Evolutionary conservation across 495 filamentous ascomycete species (phyloP).

Genomic region (Hyphodiscus hymeniophilus): DNA sequence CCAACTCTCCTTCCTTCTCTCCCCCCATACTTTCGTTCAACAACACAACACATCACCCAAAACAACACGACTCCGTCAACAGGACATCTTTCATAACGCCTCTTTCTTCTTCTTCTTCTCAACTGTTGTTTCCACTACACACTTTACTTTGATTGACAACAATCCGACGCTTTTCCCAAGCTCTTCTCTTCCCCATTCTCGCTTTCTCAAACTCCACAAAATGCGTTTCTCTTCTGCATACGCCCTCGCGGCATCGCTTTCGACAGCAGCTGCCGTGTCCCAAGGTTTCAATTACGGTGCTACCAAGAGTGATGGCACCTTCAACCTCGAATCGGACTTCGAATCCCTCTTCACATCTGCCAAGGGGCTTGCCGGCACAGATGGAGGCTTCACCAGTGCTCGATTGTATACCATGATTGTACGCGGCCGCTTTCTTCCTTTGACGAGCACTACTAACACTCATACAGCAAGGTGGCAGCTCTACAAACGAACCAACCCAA

Average conservation of each 20-base stretch:
- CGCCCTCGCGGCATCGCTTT: slow-evolving; percentile 21
- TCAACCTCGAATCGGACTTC: slow-evolving; percentile 59
- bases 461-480: slow-evolving; percentile 41
- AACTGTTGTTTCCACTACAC: too few relatives aligned
- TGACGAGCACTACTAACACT: slow-evolving; percentile 1
- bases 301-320: slow-evolving; percentile 48
- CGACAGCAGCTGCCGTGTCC: slow-evolving; percentile 27
- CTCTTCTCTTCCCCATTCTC: too few relatives aligned
- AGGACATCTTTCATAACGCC: too few relatives aligned
- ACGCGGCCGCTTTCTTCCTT: slow-evolving; percentile 13
- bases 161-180: too few relatives aligned
- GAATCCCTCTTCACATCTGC: slow-evolving; percentile 62
- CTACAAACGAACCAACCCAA: slow-evolving; percentile 49
- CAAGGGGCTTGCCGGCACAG: slow-evolving; percentile 57
- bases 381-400: slow-evolving; percentile 70
- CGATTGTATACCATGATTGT: slow-evolving; percentile 43
- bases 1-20: too few relatives aligned
- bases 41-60: too few relatives aligned
- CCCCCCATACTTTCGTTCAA: too few relatives aligned
- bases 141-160: too few relatives aligned
- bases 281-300: slow-evolving; percentile 83
- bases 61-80: too few relatives aligned
- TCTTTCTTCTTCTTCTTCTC: too few relatives aligned
- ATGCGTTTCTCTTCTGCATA: slow-evolving; percentile 22
- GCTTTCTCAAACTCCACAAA: slow-evolving; percentile 9